Evolutionary conservation across 2,329 filamentous ascomycete species (phyloP).

Genomic region (Emmonsiellopsis sp.): DNA sequence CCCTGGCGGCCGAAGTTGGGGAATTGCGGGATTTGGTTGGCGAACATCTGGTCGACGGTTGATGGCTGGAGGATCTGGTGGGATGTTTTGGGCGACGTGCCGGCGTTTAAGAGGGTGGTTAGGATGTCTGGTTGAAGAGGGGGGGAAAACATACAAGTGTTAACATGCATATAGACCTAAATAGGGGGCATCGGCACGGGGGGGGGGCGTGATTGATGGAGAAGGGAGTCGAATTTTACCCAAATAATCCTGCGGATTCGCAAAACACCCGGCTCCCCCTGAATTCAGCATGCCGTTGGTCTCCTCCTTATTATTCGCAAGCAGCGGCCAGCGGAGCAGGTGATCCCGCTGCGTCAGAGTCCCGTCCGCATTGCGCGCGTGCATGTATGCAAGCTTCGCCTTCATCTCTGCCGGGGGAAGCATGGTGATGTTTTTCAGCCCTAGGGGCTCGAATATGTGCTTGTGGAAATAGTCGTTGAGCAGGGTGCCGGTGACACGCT

Average conservation of each 20-base stretch:
- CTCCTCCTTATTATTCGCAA: conserved; percentile 36
- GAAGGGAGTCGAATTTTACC: conserved; percentile 31
- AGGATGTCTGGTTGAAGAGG: conserved; percentile 42
- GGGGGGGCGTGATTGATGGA: too few species aligned
- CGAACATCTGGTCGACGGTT: conserved; percentile 56
- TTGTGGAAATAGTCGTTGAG: conserved; percentile 43
- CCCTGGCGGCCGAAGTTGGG: conserved; percentile 43
- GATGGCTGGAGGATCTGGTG: conserved; percentile 44
- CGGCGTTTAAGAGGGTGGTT: conserved; percentile 54
- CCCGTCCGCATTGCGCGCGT: conserved; percentile 41
- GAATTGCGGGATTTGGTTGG: conserved; percentile 50
- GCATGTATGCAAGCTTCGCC: conserved; percentile 47
- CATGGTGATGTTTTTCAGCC: conserved; percentile 45
- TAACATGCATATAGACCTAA: too few species aligned
- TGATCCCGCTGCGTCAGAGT: conserved; percentile 40
- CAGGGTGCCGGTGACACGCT: conserved; percentile 34
- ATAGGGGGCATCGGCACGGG: too few species aligned
- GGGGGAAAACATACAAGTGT: not conserved
- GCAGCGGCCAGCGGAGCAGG: conserved; percentile 37
- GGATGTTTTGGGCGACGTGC: conserved; percentile 49
- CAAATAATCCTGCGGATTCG: conserved; percentile 50
- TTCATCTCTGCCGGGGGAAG: conserved; percentile 48
- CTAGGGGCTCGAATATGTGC: conserved; percentile 41
- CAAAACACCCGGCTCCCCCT: conserved; percentile 54
- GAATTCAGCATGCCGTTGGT: conserved; percentile 43